These are phyloP conservation scores for Apiospora hydei DNA, from an alignment of 2,329 filamentous ascomycete species.

Conservation along the genomic window DNA sequence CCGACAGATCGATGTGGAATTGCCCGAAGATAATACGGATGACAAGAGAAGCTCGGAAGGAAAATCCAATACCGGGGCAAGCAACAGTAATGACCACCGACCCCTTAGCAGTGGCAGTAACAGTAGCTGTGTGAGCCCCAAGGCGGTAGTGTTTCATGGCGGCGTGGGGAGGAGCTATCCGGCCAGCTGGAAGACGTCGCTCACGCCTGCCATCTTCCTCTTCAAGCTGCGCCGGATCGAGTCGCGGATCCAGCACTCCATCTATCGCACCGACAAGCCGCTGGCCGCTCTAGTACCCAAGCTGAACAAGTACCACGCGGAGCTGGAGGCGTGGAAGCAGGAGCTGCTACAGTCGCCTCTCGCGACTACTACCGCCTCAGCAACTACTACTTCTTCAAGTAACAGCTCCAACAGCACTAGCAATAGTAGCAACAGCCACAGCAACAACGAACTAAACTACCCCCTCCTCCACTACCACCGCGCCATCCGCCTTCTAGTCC, in stretches of 20 bases:
- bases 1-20: conserved; percentile 56
- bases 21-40: conserved; percentile 44
- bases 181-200: conserved; percentile 40
- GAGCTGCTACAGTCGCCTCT: conserved; percentile 38
- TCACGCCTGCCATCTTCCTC: conserved; percentile 52
- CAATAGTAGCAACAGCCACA: conserved; percentile 34
- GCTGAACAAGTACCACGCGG: conserved; percentile 52
- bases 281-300: conserved; percentile 53
- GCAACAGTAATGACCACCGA: background rate
- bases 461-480: conserved; percentile 58
- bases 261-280: conserved; percentile 57
- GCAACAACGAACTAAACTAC: conserved; percentile 52
- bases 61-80: too few relatives aligned
- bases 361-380: background rate
- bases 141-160: background rate
- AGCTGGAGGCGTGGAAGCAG: conserved; percentile 55
- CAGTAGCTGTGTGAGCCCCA: conserved; percentile 35
- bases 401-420: conserved; percentile 44
- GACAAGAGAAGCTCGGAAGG: background rate
- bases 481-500: conserved; percentile 56
- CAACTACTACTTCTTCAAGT: background rate
- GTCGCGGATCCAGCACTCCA: conserved; percentile 58
- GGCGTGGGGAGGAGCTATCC: conserved; percentile 16
- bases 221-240: conserved; percentile 55
- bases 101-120: background rate